Evolutionary conservation across 2,329 filamentous ascomycete species (phyloP).

Genomic region (Stemphylium beticola): DNA sequence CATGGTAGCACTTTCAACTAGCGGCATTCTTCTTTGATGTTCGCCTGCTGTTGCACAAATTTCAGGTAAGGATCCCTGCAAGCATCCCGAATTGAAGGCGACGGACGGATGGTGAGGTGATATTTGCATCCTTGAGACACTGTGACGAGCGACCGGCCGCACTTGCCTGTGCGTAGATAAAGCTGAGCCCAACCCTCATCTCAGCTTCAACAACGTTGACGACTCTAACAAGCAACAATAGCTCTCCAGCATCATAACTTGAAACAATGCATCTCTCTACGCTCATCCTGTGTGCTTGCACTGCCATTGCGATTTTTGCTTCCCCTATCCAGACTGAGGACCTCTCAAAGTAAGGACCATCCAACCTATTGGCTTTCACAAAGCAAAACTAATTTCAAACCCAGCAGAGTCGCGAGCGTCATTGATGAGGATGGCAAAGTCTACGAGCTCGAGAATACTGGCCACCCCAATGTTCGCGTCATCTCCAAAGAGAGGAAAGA

Average conservation of each 20-base stretch:
- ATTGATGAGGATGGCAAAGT: neutral
- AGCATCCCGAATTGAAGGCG: too few species aligned
- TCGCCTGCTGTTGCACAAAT: too few species aligned
- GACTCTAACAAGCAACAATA: neutral
- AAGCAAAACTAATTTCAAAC: neutral
- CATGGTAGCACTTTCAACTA: too few species aligned
- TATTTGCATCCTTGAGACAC: neutral
- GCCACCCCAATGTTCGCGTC: neutral
- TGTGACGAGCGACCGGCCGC: neutral
- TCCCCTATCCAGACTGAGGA: neutral
- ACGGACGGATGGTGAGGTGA: neutral
- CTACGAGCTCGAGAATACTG: slow-evolving; percentile 11
- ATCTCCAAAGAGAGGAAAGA: slow-evolving; percentile 1
- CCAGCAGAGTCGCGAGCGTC: slow-evolving; percentile 2
- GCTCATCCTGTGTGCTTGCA: neutral
- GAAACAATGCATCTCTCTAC: neutral
- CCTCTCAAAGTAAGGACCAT: neutral
- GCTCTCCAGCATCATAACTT: neutral
- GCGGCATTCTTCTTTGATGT: too few species aligned
- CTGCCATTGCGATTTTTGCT: neutral
- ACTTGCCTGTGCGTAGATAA: too few species aligned
- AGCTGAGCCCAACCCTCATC: neutral
- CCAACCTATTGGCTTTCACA: neutral
- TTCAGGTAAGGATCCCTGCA: too few species aligned
- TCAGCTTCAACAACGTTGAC: neutral